Conservation (phyloP, 192 early-diverging fungal genomes). For the Coemansia sp. region DNA sequence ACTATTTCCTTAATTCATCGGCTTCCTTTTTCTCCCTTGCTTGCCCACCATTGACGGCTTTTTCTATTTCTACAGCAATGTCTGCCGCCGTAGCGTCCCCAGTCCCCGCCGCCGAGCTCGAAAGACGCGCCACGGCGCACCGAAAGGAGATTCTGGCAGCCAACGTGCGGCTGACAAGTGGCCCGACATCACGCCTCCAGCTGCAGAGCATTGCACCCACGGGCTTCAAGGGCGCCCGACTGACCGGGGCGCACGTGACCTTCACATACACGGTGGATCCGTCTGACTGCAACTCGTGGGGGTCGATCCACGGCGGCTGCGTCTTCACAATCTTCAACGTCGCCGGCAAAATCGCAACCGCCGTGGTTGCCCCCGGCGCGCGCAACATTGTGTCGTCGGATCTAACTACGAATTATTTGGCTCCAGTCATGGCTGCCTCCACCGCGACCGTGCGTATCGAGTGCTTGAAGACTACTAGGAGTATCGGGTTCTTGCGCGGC, state of each 20-base stretch:
- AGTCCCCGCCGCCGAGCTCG: constrained; percentile 23
- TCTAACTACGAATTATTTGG: constrained; percentile 44
- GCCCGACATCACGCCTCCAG: constrained; percentile 35
- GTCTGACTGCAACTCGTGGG: constrained; percentile 51
- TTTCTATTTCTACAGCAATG: constrained; percentile 1
- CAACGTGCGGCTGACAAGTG: constrained; percentile 39
- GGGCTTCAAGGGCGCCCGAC: constrained; percentile 33
- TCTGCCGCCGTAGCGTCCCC: not conserved
- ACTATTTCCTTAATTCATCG: no score
- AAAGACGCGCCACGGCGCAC: constrained; percentile 22
- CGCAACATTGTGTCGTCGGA: constrained; percentile 39
- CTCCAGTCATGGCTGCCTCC: constrained; percentile 19
- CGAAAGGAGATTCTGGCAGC: constrained; percentile 33
- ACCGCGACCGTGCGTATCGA: constrained; percentile 32
- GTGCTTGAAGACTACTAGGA: constrained; percentile 42
- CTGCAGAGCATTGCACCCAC: constrained; percentile 37
- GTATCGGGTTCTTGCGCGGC: constrained; percentile 33
- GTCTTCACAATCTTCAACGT: constrained; percentile 47
- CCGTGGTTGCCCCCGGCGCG: constrained; percentile 33
- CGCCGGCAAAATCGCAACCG: constrained; percentile 50
- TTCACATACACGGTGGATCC: constrained; percentile 33
- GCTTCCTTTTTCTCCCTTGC: not conserved
- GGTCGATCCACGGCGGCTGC: constrained; percentile 53
- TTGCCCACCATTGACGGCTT: not conserved
- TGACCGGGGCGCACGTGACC: constrained; percentile 26